Evolutionary conservation across 2,329 filamentous ascomycete species (phyloP).

Genomic region (Exophiala oligosperma): DNA sequence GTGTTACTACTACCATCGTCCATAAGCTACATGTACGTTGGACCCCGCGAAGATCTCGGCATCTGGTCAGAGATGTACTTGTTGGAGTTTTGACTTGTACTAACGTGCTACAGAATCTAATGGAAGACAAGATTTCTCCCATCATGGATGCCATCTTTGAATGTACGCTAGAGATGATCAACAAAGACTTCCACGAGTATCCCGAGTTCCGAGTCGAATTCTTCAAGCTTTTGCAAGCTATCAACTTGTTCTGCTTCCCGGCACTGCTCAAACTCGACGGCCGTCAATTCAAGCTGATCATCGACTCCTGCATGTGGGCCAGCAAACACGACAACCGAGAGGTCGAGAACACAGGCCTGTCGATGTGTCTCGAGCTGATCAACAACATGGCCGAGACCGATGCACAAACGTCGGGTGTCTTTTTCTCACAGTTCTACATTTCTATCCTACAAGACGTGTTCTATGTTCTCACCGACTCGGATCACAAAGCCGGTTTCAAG

Average conservation of each 20-base stretch:
- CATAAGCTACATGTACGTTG: constrained; percentile 89
- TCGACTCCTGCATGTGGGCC: constrained; percentile 99
- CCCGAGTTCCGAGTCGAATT: constrained; percentile 99
- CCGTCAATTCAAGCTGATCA: constrained; percentile 98
- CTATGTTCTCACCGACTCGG: constrained; percentile 94
- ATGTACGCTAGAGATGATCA: constrained; percentile 99
- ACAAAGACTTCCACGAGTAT: constrained; percentile 99
- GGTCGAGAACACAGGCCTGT: constrained; percentile 91
- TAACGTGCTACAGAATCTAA: constrained; percentile 66
- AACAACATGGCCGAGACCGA: constrained; percentile 97
- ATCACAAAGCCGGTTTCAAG: constrained; percentile 99
- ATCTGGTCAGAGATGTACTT: constrained; percentile 44
- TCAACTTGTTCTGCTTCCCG: constrained; percentile 97
- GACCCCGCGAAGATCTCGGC: constrained; percentile 53
- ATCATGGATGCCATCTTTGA: constrained; percentile 99
- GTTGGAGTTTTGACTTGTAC: constrained; percentile 16
- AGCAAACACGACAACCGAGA: constrained; percentile 99
- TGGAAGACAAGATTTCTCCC: constrained; percentile 96
- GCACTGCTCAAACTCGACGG: constrained; percentile 91
- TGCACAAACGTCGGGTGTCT: constrained; percentile 79
- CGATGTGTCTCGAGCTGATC: constrained; percentile 97
- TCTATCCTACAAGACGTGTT: constrained; percentile 96
- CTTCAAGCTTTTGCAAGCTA: constrained; percentile 93
- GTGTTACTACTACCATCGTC: constrained; percentile 97
- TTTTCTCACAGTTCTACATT: constrained; percentile 98